These are phyloP conservation scores for Colletotrichum godetiae DNA, from an alignment of 2,329 filamentous ascomycete species.

Conservation along the genomic window DNA sequence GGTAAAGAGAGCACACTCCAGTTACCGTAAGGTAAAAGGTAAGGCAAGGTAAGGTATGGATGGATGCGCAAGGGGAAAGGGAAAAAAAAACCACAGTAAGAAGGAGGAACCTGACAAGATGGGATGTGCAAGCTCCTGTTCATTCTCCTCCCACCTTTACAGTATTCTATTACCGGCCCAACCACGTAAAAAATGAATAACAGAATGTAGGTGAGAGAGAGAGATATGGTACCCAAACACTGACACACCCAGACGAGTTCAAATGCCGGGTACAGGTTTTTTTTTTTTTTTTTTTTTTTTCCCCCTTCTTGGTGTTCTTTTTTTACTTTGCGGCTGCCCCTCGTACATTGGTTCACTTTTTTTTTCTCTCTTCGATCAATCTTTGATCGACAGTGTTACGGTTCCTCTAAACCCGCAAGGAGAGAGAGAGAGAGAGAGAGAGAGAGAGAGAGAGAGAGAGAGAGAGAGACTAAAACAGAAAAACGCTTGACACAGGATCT, in stretches of 20 bases:
- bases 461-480: neutral
- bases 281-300: neutral
- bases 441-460: too few species aligned
- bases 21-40: too few species aligned
- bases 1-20: conserved; percentile 3
- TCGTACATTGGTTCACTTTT: neutral
- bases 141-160: neutral
- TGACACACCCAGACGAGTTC: neutral
- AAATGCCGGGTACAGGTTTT: neutral
- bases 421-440: neutral
- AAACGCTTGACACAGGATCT: neutral
- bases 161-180: conserved; percentile 3
- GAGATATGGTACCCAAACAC: neutral
- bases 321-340: conserved; percentile 12
- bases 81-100: neutral
- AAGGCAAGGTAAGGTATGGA: neutral
- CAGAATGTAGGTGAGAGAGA: neutral
- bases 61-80: neutral
- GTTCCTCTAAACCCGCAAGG: neutral
- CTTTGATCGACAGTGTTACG: neutral
- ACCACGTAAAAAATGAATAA: conserved; percentile 1
- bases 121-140: neutral
- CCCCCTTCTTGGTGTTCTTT: neutral
- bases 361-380: neutral
- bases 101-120: conserved; percentile 12